Percentiles rank a stretch among this genome's conserved stretches.
These are phyloP conservation scores for Onygena corvina DNA, from an alignment of 2,329 filamentous ascomycete species.

Conservation along the genomic window DNA sequence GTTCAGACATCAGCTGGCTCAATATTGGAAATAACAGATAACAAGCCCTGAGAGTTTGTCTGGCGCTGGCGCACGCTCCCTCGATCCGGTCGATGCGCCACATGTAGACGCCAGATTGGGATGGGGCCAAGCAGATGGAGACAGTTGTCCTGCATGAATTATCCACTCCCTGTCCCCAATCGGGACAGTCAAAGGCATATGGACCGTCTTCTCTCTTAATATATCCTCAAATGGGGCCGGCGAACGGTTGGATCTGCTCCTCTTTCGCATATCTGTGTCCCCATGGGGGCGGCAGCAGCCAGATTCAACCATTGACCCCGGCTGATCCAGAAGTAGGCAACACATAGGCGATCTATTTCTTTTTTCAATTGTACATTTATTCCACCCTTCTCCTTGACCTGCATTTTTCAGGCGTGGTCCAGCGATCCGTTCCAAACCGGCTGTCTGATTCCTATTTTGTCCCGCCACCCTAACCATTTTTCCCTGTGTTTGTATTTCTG, in stretches of 20 bases:
- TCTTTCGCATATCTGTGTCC: background rate
- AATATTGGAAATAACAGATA: slow-evolving; percentile 22
- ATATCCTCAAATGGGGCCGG: background rate
- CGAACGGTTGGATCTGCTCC: background rate
- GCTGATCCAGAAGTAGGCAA: background rate
- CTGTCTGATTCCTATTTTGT: background rate
- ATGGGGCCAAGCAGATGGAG: background rate
- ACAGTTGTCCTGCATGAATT: background rate
- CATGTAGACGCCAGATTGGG: background rate
- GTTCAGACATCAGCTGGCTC: slow-evolving; percentile 36
- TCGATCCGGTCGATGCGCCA: background rate
- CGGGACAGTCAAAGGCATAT: background rate
- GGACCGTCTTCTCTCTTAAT: background rate
- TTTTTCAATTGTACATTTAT: slow-evolving; percentile 1
- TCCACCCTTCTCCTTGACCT: background rate
- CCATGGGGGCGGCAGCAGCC: background rate
- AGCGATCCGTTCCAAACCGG: background rate
- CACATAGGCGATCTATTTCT: background rate
- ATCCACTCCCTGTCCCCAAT: background rate
- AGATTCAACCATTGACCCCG: background rate
- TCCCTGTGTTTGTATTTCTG: background rate
- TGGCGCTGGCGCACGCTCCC: background rate
- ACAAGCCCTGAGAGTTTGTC: background rate
- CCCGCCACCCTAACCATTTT: background rate
- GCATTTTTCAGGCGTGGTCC: background rate